These are phyloP conservation scores for Komagataella phaffii DNA, from an alignment of 805 yeast genomes.

Conservation along the genomic window DNA sequence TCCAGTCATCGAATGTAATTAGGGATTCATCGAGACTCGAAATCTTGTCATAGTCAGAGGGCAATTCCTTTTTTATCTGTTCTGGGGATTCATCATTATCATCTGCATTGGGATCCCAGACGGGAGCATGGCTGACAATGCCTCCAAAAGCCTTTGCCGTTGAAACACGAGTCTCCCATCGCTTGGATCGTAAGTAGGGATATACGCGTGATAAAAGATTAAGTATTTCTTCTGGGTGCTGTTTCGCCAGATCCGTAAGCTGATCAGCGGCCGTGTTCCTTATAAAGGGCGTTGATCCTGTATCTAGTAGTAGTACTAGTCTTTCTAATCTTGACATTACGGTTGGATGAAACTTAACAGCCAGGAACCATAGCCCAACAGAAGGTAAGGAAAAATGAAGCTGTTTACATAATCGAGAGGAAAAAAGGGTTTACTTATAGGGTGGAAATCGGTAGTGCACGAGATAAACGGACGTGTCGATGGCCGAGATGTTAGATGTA, in stretches of 20 bases:
- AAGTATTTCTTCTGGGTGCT: conserved; percentile 87
- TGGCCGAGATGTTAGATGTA: background rate
- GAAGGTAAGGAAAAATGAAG: background rate
- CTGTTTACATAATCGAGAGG: background rate
- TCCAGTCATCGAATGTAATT: conserved; percentile 36
- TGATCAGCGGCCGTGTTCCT: conserved; percentile 97
- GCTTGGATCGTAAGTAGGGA: conserved; percentile 69
- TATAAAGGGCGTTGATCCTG: conserved; percentile 89
- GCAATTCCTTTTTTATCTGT: conserved; percentile 2
- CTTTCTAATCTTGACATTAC: conserved; percentile 21
- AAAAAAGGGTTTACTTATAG: background rate
- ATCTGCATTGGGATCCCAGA: conserved; percentile 70
- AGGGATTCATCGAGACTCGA: conserved; percentile 32
- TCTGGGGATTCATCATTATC: conserved; percentile 10
- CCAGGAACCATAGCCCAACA: background rate
- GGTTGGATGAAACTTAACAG: background rate
- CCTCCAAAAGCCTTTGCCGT: conserved; percentile 95
- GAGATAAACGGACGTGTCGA: background rate
- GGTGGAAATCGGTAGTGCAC: background rate
- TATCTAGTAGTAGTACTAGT: conserved; percentile 46
- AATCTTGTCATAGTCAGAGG: conserved; percentile 16
- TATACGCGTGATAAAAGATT: conserved; percentile 78
- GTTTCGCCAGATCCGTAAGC: conserved; percentile 82
- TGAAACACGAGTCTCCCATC: conserved; percentile 94
- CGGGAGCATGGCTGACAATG: conserved; percentile 60